Evolutionary conservation across 164 flowering plant genomes (phyloP).

Genomic region (Taxillus chinensis): DNA sequence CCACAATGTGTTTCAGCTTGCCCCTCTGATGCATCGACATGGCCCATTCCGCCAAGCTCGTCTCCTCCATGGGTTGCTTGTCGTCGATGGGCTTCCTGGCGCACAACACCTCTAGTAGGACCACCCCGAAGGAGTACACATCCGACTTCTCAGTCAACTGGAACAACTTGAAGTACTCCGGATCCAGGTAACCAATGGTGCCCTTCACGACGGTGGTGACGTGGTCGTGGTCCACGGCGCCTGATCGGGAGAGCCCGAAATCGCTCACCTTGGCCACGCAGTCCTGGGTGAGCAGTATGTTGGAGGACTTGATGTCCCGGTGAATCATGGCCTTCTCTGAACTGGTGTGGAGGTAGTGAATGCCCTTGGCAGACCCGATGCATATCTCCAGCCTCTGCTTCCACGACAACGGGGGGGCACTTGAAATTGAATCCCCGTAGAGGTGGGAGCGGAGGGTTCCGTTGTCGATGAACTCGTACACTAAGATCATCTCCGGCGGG

Average conservation of each 20-base stretch:
- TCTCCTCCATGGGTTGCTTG: not conserved
- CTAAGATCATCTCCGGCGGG: slow-evolving; percentile 1
- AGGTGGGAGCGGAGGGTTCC: slow-evolving; percentile 4
- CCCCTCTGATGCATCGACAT: not conserved
- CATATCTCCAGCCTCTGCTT: slow-evolving; percentile 9
- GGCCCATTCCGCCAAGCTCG: not conserved
- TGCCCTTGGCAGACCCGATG: slow-evolving; percentile 5
- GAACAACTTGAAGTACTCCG: not conserved
- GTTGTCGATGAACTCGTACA: not conserved
- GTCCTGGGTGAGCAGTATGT: not conserved
- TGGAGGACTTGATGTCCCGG: slow-evolving; percentile 7
- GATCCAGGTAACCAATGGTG: not conserved
- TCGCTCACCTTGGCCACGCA: not conserved
- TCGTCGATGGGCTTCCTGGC: not conserved
- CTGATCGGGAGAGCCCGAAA: slow-evolving; percentile 4
- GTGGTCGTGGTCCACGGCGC: not conserved
- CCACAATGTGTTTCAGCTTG: not conserved
- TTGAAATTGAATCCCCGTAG: not conserved
- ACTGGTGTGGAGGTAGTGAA: slow-evolving; percentile 6
- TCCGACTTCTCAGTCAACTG: not conserved
- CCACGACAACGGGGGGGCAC: not conserved
- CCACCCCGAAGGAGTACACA: not conserved
- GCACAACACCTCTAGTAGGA: not conserved
- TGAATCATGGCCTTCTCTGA: slow-evolving; percentile 5
- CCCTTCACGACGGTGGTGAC: not conserved